Conservation (phyloP, 352 stramenopile species). For the Globisporangium abappressorium region DNA sequence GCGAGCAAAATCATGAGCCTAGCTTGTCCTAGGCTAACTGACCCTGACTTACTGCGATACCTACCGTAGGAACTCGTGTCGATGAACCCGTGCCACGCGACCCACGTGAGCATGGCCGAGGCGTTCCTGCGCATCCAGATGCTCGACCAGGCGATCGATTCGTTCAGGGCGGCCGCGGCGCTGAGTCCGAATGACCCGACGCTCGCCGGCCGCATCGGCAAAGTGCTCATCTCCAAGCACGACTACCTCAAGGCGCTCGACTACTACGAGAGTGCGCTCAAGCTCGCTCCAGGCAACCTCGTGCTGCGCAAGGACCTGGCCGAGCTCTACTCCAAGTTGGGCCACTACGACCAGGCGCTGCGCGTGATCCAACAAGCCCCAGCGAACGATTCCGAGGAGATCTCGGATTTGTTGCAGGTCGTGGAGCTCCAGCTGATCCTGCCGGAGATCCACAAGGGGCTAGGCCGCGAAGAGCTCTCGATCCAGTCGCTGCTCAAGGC, state of each 20-base stretch:
- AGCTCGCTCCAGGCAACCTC: slow-evolving; percentile 70
- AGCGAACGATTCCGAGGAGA: slow-evolving; percentile 58
- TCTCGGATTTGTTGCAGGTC: slow-evolving; percentile 62
- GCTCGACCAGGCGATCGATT: slow-evolving; percentile 84
- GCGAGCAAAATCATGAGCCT: too few species aligned
- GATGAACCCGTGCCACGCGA: slow-evolving; percentile 62
- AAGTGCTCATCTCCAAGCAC: slow-evolving; percentile 91
- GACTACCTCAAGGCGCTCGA: slow-evolving; percentile 92
- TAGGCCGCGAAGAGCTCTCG: slow-evolving; percentile 65
- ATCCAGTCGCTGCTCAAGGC: slow-evolving; percentile 81
- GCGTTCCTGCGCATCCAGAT: slow-evolving; percentile 92
- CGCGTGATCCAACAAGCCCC: slow-evolving; percentile 77
- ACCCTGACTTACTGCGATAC: too few species aligned
- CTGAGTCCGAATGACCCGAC: slow-evolving; percentile 66
- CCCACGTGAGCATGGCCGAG: slow-evolving; percentile 87
- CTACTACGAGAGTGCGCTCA: slow-evolving; percentile 91
- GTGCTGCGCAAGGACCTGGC: slow-evolving; percentile 88
- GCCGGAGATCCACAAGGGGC: slow-evolving; percentile 73
- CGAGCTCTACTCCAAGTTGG: slow-evolving; percentile 86
- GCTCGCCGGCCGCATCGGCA: slow-evolving; percentile 86
- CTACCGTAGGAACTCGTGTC: slow-evolving; percentile 68
- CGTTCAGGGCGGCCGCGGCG: slow-evolving; percentile 56
- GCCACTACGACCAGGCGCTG: slow-evolving; percentile 80
- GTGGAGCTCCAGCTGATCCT: slow-evolving; percentile 77
- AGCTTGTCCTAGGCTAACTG: too few species aligned